Evolutionary conservation across 352 stramenopile genomes (phyloP), one percentile per base, ranked within the genome.

Genomic region (Pseudoperonospora humuli): DNA sequence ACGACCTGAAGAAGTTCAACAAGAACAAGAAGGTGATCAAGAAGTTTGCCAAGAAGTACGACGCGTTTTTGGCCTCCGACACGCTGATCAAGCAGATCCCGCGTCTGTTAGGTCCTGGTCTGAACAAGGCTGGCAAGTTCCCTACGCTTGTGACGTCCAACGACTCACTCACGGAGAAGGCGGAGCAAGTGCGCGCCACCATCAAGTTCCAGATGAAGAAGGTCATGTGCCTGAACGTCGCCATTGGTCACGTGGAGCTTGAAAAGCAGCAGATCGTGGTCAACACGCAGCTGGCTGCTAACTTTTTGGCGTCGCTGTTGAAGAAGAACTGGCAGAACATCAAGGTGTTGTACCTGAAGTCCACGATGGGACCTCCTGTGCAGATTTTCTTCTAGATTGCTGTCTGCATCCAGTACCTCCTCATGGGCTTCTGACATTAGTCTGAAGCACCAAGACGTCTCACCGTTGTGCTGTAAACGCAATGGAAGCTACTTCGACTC

Each of bases 201-300:
- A 98, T 99, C 87, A 99, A 99, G 89, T 99, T 99, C 86, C 97
- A 99, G 86, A 98, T 99, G 96, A 99, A 99, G 93, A 99, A 99
- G 86, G 97, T 99, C 53, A 98, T 99, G 91, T 99, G 96, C 82
- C 70, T 99, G 10, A 98, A 97, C 74, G 92, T 99, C 34, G 93
- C 96, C 56, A 96, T 99, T 44, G 97, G 90, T 67, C 97, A 99
- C 79, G 90, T 99, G 20, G 71, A 75, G 10, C 91, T 98, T 41
- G 68, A 80, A 10, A 83, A 95, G 76, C 75, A 98, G 60, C 77
- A 99, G 62, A 97, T 99, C 51, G 73, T 97, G 56, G 89, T 97
- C 45, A 99, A 99, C 88, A 97, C 96, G 31, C 90, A 98, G 70
- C 69, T 99, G 52, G 88, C 95, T 54, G 85, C 95, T 44, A 99